Evolutionary conservation across 2,329 filamentous ascomycete species (phyloP), one percentile per base, ranked within the genome.

Genomic region (Paracorniculantispora psalliotae): DNA sequence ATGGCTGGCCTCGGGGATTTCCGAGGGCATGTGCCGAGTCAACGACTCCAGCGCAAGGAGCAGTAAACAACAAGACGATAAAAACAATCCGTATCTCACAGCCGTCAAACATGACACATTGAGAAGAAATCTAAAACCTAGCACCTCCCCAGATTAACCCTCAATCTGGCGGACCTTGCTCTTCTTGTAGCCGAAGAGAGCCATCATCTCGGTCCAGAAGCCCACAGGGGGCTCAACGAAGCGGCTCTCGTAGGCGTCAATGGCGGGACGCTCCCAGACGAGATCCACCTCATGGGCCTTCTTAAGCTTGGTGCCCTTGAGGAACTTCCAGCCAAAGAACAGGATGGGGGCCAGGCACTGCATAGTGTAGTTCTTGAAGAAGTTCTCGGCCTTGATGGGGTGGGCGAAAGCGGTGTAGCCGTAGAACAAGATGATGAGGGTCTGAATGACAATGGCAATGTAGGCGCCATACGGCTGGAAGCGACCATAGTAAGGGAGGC

Each of bases 311-410:
- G 86, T 89, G 59, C 75, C 76, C 73, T 85, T 83, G 68, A 84
- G 21, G 1, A 89, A 8, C 72, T 90, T 90, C 84, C 85, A 90
- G 65, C 76, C 76, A 21, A 79, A 55, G 67, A 81, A 88, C 28
- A 84, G 71, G 37, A 82, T 67, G 8, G 79, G 77, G 0, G 79
- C 78, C 25, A 86, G 68, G 15, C 84, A 70, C 61, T 81, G 73
- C 80, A 85, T 83, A 28, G 79, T 80, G 70, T 85, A 85, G 73
- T 81, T 81, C 19, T 75, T 71, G 69, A 81, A 75, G 67, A 82
- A 80, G 37, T 66, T 73, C 3, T 77, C 71, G 19, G 77, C 73
- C 25, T 71, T 69, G 78, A 84, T 87, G 17, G 72, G 72, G 17
- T 67, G 41, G 21, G 56, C 65, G 67, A 83, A 82, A 0, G 77